Evolutionary conservation across 768 basidiomycete genomes (phyloP), one percentile per base, ranked within the genome.

Genomic region (Serendipita sp.): DNA sequence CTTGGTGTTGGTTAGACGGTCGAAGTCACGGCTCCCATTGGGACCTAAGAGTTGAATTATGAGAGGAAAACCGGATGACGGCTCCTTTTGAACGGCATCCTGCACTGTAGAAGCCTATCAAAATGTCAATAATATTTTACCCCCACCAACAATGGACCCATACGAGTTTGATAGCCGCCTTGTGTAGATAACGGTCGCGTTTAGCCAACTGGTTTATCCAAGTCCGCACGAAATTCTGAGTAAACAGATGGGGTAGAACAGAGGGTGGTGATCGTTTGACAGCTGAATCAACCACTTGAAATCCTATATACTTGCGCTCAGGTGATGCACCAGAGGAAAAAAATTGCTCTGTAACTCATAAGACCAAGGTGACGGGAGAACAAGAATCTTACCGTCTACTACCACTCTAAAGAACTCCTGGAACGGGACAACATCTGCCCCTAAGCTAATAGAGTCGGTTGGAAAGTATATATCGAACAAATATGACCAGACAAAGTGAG

Each of bases 171-270:
- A 81, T 81, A 1, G 95, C 91, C 16, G 87, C 86, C 74, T 91
- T 93, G 76, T 95, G 89, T 53, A 98, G 75, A 72, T 92, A 88
- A 62, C 92, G 82, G 73, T 97, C 94, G 51, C 80, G 80, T 64
- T 89, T 86, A 0, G 91, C 88, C 24, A 99, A 79, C 73, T 98
- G 93, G 72, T 95, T 95, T 66, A 95, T 94, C 91, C 94, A 95
- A 44, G 87, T 86, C 44, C 92, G 86, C 88, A 97, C 93, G 70
- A 96, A 89, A 73, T 96, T 93, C 70, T 86, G 87, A 18, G 90
- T 94, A 73, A 99, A 93, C 38, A 98, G 78, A 80, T 91, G 85
- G 0, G 90, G 87, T 69, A 95, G 78, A 63, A 83, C 86, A 51
- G 81, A 75, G 16, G 82, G 74, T 15, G 80, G 77, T 35, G 90